These are phyloP conservation scores for Scleroderma citrinum DNA, from an alignment of 768 basidiomycete genomes.

Conservation along the genomic window DNA sequence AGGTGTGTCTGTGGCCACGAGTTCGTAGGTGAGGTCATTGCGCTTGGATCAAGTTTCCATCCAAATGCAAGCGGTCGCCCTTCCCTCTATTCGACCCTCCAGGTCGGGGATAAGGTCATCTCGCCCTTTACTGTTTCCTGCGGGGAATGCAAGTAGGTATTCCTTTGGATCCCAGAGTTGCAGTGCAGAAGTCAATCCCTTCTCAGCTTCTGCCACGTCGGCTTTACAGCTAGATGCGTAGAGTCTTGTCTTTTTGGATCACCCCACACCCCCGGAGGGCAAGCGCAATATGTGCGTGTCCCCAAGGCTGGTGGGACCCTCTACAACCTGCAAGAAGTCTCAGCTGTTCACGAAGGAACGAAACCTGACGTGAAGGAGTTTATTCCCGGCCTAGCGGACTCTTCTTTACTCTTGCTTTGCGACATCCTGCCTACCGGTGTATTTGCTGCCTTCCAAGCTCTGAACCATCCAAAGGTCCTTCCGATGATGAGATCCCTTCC, in stretches of 20 bases:
- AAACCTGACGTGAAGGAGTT: slow-evolving; percentile 30
- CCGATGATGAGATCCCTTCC: slow-evolving; percentile 53
- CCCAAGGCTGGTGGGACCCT: slow-evolving; percentile 78
- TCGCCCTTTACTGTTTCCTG: slow-evolving; percentile 80
- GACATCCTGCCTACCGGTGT: slow-evolving; percentile 80
- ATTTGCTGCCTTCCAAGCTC: slow-evolving; percentile 66
- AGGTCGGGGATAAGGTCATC: slow-evolving; percentile 70
- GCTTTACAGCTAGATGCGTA: slow-evolving; percentile 67
- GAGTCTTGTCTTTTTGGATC: slow-evolving; percentile 61
- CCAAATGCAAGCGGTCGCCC: slow-evolving; percentile 45
- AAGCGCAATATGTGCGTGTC: slow-evolving; percentile 75
- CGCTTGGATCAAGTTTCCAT: slow-evolving; percentile 56
- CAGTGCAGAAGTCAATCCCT: background rate
- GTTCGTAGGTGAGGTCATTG: slow-evolving; percentile 66
- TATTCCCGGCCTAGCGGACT: slow-evolving; percentile 46
- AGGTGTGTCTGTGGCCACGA: slow-evolving; percentile 74
- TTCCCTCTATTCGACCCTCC: slow-evolving; percentile 54
- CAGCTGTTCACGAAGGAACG: slow-evolving; percentile 8
- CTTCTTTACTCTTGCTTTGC: slow-evolving; percentile 63
- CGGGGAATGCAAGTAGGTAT: slow-evolving; percentile 74
- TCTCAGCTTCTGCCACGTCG: slow-evolving; percentile 60
- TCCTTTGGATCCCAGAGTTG: background rate
- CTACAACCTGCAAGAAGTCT: slow-evolving; percentile 52
- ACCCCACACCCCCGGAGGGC: slow-evolving; percentile 60
- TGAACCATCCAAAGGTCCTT: slow-evolving; percentile 66